Evolutionary conservation across 768 basidiomycete genomes (phyloP), one percentile per base, ranked within the genome.

Genomic region (Serendipita indica): DNA sequence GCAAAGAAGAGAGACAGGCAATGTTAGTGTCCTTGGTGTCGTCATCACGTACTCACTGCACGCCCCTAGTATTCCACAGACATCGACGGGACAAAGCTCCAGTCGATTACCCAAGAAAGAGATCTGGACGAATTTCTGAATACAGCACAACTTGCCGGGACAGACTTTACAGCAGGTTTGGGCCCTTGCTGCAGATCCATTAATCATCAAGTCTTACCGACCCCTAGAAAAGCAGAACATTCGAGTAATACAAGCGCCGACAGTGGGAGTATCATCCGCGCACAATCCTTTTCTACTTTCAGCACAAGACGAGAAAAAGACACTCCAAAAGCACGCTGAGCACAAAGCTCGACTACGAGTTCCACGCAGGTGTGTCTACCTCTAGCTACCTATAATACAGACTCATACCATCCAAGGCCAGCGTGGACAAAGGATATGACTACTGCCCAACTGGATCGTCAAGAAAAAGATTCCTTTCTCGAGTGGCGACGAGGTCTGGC

Each of bases 71-170:
- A 86, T 69, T 78, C 80, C 3, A 83, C 86, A 1, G 90, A 94
- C 65, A 56, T 82, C 18, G 84, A 87, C 59, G 69, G 77, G 10
- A 76, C 81, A 4, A 82, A 82, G 33, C 77, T 99, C 34, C 81
- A 84, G 67, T 97, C 94, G 0, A 83, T 99, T 20, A 99, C 96
- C 0, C 93, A 98, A 71, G 94, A 99, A 72, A 75, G 82, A 58
- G 92, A 97, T 73, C 75, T 99, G 18, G 92, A 97, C 64, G 94
- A 93, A 70, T 99, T 99, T 69, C 71, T 99, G 58, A 93, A 81
- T 67, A 96, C 89, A 12, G 96, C 96, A 7, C 87, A 91, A 65
- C 74, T 99, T 58, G 96, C 96, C 13, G 94, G 86, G 56, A 87
- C 87, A 10, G 90, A 99, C 65, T 99, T 99, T 67, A 89, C 90